A percentile compares a stretch with the other conserved stretches of the same genome.
phyloP scores from a whole-genome alignment of 352 stramenopile species.

The Globisporangium emineosum region DNA sequence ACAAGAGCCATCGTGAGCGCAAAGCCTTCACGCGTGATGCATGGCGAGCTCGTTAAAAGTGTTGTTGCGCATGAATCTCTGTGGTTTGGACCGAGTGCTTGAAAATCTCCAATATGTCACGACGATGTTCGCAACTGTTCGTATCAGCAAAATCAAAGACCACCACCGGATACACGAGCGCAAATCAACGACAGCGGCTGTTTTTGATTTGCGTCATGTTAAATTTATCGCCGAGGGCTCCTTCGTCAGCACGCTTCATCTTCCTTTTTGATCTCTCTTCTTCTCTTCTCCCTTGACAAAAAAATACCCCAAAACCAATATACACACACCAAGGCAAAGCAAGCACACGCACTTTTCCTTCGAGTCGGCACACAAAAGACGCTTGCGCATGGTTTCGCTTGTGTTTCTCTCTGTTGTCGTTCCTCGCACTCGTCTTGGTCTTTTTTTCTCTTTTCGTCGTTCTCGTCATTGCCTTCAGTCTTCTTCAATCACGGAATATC shows the following conservation, averaged over 20 bases:
- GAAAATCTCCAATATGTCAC: background rate
- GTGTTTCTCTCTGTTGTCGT: background rate
- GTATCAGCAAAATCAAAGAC: background rate
- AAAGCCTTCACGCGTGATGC: too few relatives aligned
- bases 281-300: background rate
- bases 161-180: background rate
- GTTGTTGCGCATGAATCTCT: too few relatives aligned
- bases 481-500: background rate
- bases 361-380: background rate
- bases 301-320: background rate
- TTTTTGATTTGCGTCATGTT: constrained; percentile 2
- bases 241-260: background rate
- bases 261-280: background rate
- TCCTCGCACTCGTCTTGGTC: background rate
- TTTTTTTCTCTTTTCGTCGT: background rate
- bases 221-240: background rate
- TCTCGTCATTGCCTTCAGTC: background rate
- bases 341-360: background rate
- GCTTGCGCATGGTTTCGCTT: background rate
- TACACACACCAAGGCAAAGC: constrained; percentile 2
- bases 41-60: too few relatives aligned
- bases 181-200: background rate
- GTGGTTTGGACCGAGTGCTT: too few relatives aligned
- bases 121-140: constrained; percentile 1
- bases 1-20: too few relatives aligned